Conservation (phyloP, 140 eudicot genomes). For the Anethum foeniculum region DNA sequence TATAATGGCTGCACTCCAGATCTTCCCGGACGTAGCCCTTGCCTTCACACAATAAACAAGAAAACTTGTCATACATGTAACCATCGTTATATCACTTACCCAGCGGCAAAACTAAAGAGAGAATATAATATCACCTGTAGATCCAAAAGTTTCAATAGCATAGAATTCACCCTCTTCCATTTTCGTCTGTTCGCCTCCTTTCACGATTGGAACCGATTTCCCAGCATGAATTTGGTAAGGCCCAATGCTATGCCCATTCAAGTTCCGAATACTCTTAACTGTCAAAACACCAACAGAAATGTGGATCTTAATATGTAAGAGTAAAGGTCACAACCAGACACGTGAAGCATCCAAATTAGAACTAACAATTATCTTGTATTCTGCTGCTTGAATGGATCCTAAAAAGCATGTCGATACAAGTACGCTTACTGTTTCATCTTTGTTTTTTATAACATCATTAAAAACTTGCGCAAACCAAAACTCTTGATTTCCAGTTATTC, state of each 20-base stretch:
- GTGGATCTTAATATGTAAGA: not conserved
- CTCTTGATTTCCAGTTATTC: not conserved
- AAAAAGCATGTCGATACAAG: not conserved
- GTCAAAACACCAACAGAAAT: slow-evolving; percentile 24
- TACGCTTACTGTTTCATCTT: not conserved
- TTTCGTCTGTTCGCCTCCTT: slow-evolving; percentile 99
- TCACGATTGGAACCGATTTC: slow-evolving; percentile 94
- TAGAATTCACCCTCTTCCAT: slow-evolving; percentile 99
- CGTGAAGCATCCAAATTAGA: not conserved
- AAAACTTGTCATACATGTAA: not conserved
- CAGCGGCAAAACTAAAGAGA: not conserved
- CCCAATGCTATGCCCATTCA: slow-evolving; percentile 96
- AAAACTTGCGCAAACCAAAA: not conserved
- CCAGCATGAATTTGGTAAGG: slow-evolving; percentile 95
- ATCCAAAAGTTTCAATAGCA: slow-evolving; percentile 98
- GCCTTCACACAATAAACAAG: slow-evolving; percentile 39
- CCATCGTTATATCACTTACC: not conserved
- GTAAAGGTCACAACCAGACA: not conserved
- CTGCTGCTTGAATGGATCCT: not conserved
- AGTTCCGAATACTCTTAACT: slow-evolving; percentile 94
- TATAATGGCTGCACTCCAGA: slow-evolving; percentile 97
- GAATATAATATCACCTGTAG: slow-evolving; percentile 61
- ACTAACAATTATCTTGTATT: not conserved
- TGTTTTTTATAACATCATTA: not conserved
- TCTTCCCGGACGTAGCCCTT: slow-evolving; percentile 97